Evolutionary conservation across 768 basidiomycete genomes (phyloP).

Genomic region (Kwoniella botswanensis): DNA sequence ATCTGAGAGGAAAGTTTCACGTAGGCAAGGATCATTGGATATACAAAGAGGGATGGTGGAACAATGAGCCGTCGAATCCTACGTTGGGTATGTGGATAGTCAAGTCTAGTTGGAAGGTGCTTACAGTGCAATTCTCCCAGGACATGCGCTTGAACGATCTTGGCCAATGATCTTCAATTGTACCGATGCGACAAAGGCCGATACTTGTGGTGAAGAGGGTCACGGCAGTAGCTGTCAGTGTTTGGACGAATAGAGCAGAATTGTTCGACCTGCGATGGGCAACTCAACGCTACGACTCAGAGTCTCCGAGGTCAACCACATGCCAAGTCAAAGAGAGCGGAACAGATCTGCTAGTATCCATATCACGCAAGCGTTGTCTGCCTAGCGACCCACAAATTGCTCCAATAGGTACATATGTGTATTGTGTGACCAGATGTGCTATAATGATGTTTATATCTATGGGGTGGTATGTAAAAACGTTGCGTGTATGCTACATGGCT

Average conservation of each 20-base stretch:
- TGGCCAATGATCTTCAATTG: constrained; percentile 54
- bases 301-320: too few relatives aligned
- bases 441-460: constrained; percentile 7
- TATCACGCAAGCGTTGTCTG: too few relatives aligned
- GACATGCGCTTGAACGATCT: constrained; percentile 50
- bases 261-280: neutral
- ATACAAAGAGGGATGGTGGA: constrained; percentile 51
- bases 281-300: too few relatives aligned
- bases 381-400: too few relatives aligned
- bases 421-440: neutral
- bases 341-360: too few relatives aligned
- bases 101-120: neutral
- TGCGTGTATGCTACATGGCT: neutral
- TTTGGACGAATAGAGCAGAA: constrained; percentile 24
- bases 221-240: constrained; percentile 36
- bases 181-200: constrained; percentile 29
- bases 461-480: neutral
- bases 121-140: constrained; percentile 3
- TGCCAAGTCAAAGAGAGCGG: too few relatives aligned
- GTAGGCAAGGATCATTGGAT: constrained; percentile 47
- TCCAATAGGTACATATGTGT: constrained; percentile 3
- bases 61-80: constrained; percentile 41
- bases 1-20: constrained; percentile 42
- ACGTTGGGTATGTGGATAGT: constrained; percentile 33
- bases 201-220: constrained; percentile 33